These are phyloP conservation scores for Pleurotus platypus DNA, from an alignment of 768 basidiomycete species.

Conservation along the genomic window DNA sequence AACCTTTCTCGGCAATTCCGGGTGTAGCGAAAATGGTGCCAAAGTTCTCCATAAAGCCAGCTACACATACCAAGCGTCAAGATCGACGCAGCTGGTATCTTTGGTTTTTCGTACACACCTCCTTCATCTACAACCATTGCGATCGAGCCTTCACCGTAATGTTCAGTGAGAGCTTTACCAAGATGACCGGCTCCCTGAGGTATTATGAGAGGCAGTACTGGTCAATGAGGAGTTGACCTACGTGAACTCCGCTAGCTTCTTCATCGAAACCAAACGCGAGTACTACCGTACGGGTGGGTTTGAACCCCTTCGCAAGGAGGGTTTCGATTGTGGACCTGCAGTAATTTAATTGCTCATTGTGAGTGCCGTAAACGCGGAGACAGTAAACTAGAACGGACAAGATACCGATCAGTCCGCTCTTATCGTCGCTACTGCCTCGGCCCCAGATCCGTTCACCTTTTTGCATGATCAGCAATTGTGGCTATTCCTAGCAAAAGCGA, in stretches of 20 bases:
- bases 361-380: background rate
- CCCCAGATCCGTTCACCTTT: conserved; percentile 69
- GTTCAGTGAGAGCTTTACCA: conserved; percentile 42
- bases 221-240: conserved; percentile 15
- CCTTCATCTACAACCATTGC: conserved; percentile 89
- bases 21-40: conserved; percentile 58
- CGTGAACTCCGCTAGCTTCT: conserved; percentile 53
- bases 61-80: background rate
- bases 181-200: conserved; percentile 53
- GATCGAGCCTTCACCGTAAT: conserved; percentile 70
- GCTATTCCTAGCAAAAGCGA: background rate
- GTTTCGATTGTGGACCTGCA: conserved; percentile 56
- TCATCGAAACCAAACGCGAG: conserved; percentile 77
- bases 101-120: conserved; percentile 37
- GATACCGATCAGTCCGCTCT: conserved; percentile 67
- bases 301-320: conserved; percentile 57
- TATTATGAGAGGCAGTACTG: background rate
- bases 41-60: conserved; percentile 45
- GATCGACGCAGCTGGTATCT: background rate
- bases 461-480: background rate
- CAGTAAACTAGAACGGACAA: conserved; percentile 33
- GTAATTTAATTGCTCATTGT: background rate
- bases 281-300: conserved; percentile 60
- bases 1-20: conserved; percentile 74
- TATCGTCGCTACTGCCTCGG: conserved; percentile 72